Percentiles rank a stretch among this genome's conserved stretches.
These are phyloP conservation scores for Colletotrichum limetticola DNA, from an alignment of 2,329 filamentous ascomycete genomes.

Conservation along the genomic window DNA sequence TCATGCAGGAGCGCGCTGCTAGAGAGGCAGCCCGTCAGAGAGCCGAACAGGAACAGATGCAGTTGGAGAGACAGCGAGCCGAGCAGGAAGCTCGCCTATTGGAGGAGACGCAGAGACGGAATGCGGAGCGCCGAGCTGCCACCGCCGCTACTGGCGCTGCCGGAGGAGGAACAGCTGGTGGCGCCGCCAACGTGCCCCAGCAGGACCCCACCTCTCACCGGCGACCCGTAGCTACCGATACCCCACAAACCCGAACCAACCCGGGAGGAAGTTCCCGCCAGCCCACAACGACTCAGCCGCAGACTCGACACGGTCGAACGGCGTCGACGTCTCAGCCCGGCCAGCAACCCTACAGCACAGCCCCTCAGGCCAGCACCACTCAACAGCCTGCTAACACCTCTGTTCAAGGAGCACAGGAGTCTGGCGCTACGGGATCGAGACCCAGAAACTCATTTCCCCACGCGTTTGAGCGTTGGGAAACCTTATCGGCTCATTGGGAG, in stretches of 20 bases:
- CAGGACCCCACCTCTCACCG: slow-evolving; percentile 33
- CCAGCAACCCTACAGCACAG: slow-evolving; percentile 39
- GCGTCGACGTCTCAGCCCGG: slow-evolving; percentile 40
- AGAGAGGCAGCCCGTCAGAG: slow-evolving; percentile 77
- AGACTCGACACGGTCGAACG: slow-evolving; percentile 35
- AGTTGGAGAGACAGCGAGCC: slow-evolving; percentile 66
- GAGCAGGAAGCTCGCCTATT: slow-evolving; percentile 66
- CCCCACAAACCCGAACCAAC: slow-evolving; percentile 34
- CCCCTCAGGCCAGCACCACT: slow-evolving; percentile 39
- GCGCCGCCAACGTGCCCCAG: slow-evolving; percentile 30
- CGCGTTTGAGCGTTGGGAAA: slow-evolving; percentile 98
- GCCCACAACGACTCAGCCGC: slow-evolving; percentile 33
- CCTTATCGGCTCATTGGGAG: slow-evolving; percentile 96
- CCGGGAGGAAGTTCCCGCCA: slow-evolving; percentile 41
- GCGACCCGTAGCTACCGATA: slow-evolving; percentile 30
- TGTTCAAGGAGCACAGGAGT: slow-evolving; percentile 45
- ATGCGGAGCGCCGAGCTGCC: slow-evolving; percentile 70
- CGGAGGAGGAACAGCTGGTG: slow-evolving; percentile 38
- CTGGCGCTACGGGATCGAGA: slow-evolving; percentile 46
- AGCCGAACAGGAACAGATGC: slow-evolving; percentile 72
- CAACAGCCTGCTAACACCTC: slow-evolving; percentile 27
- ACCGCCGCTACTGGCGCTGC: slow-evolving; percentile 56
- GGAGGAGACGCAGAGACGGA: slow-evolving; percentile 66
- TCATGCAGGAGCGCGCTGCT: slow-evolving; percentile 88
- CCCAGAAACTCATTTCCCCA: slow-evolving; percentile 86